Base-by-base conservation (phyloP, 768 basidiomycete genomes). In the Coprinopsis sp. region DNA sequence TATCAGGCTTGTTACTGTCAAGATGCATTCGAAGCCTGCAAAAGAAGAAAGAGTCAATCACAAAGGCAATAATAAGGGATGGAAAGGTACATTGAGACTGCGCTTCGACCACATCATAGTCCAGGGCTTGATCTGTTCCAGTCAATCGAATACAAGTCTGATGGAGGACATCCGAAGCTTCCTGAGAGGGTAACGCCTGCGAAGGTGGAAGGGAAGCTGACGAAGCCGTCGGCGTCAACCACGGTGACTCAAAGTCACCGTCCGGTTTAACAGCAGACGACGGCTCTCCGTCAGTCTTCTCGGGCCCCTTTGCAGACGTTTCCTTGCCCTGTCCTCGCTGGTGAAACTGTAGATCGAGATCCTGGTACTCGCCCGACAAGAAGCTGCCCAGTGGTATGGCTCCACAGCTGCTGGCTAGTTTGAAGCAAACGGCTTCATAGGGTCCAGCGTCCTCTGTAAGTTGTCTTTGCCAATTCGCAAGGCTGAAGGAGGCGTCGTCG, bases 291-390 rank as follows among this genome's bases (percentile, higher is more conserved):
- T 27, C 5, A 4, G 13, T 5, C 5, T n/a, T 18, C 10, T 14
- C 18, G 8, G 27, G 19, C 14, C 6, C 19, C 8, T 8, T 6
- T 11, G 7, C 18, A 21, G 13, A 21, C 4, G 12, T 16, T 8
- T 6, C 8, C 8, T 25, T 24, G 22, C 38, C 38, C 6, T 39
- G 19, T 6, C 10, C 25, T n/a, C 27, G 4, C 16, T n/a, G n/a
- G 18, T 42, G 40, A 28, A 28, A 42, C 11, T 42, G 27, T 5
- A 42, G 24, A 18, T 42, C 40, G 40, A 42, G 7, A n/a, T 42
- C 27, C 4, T 42, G 10, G 40, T 42, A 42, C 6, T 42, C 40
- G 40, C 30, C 16, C 12, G 27, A n/a, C 13, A 42, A 19, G 18
- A 42, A 42, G 18, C 24, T 42, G 4, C n/a, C 40, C 25, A 42